Evolutionary conservation across 805 yeast species (phyloP).

Genomic region (Metschnikowia orientalis): DNA sequence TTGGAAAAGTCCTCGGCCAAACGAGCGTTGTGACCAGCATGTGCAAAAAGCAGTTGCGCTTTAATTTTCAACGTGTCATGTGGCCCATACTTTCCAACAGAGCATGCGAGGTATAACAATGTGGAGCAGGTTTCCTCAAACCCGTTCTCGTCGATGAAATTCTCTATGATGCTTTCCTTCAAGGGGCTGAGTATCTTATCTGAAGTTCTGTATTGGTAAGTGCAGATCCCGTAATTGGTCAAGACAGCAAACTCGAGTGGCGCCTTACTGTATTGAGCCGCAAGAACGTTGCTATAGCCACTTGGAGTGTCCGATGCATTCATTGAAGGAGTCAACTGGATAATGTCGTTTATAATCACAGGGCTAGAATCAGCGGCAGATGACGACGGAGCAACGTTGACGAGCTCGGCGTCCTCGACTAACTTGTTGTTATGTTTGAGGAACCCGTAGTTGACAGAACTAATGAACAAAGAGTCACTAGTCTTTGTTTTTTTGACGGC

Average conservation of each 20-base stretch:
- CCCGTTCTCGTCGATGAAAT: constrained; percentile 77
- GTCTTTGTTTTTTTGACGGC: constrained; percentile 51
- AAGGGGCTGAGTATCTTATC: constrained; percentile 69
- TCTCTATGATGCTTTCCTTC: constrained; percentile 59
- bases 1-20: constrained; percentile 22
- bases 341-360: constrained; percentile 61
- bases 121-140: constrained; percentile 87
- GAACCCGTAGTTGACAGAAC: constrained; percentile 83
- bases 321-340: constrained; percentile 64
- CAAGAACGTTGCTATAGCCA: constrained; percentile 82
- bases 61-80: constrained; percentile 42
- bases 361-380: constrained; percentile 17
- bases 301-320: constrained; percentile 69
- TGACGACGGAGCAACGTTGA: constrained; percentile 29
- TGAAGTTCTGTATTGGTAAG: constrained; percentile 76
- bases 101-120: constrained; percentile 78
- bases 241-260: constrained; percentile 75
- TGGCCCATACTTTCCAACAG: constrained; percentile 52
- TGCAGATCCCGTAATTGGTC: constrained; percentile 72
- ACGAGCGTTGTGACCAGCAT: constrained; percentile 52
- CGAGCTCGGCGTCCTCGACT: constrained; percentile 76
- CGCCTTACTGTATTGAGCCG: constrained; percentile 71
- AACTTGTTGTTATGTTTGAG: constrained; percentile 67
- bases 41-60: constrained; percentile 48
- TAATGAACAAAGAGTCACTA: constrained; percentile 56